phyloP scores from a whole-genome alignment of 1,284 basidiomycete species.

The Boletus sp. region DNA sequence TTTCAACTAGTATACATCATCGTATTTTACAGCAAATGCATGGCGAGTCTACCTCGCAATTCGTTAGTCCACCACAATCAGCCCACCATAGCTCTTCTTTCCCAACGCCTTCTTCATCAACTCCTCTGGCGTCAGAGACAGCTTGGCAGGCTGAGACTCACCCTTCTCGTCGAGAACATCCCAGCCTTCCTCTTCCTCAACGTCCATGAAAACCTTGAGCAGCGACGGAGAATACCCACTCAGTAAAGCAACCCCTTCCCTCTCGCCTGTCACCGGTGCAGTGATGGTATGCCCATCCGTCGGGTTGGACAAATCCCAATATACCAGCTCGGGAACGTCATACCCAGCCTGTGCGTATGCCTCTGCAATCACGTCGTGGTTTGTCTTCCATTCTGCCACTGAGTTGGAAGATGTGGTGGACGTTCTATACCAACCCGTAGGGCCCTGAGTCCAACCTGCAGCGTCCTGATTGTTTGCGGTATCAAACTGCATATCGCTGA shows the following conservation, averaged over 20 bases:
- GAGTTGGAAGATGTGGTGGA: too few species aligned
- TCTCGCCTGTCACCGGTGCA: constrained; percentile 46
- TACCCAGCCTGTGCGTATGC: constrained; percentile 59
- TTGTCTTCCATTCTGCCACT: constrained; percentile 52
- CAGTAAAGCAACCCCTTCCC: constrained; percentile 60
- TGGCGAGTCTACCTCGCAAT: background rate
- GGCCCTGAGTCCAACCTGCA: background rate
- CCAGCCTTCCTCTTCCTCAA: constrained; percentile 38
- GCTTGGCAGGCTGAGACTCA: constrained; percentile 24
- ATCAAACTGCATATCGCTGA: constrained; percentile 78
- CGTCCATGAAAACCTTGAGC: constrained; percentile 70
- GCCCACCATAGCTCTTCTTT: constrained; percentile 46
- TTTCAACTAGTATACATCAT: too few species aligned
- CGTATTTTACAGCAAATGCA: too few species aligned
- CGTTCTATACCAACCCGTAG: background rate
- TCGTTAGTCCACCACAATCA: constrained; percentile 38
- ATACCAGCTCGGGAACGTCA: constrained; percentile 64
- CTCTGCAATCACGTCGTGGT: constrained; percentile 50
- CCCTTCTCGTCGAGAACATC: constrained; percentile 33
- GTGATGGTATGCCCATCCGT: constrained; percentile 21
- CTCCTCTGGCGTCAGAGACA: constrained; percentile 44
- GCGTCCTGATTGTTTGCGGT: background rate
- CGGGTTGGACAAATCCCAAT: constrained; percentile 46
- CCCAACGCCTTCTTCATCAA: constrained; percentile 54
- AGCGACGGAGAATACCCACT: constrained; percentile 64